Evolutionary conservation across 768 basidiomycete species (phyloP).

Genomic region (Leucogyrophana mollusca): DNA sequence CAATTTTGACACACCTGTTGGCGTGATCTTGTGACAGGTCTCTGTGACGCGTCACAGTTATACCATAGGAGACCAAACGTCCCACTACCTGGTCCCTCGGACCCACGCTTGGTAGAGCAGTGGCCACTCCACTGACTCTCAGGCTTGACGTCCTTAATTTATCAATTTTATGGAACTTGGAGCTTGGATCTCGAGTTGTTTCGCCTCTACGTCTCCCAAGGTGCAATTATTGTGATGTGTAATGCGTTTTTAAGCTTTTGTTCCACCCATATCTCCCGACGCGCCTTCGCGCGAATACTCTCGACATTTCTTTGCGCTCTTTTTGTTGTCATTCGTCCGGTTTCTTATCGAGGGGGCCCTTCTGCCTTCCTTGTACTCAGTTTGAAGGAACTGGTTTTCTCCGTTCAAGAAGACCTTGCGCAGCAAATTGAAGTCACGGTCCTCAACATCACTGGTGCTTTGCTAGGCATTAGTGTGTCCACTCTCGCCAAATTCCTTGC

Average conservation of each 20-base stretch:
- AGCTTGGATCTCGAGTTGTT: background rate
- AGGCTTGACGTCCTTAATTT: too few species aligned
- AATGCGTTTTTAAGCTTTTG: background rate
- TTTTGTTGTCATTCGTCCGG: slow-evolving; percentile 37
- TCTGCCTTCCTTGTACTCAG: slow-evolving; percentile 38
- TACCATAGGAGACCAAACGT: too few species aligned
- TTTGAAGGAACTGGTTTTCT: slow-evolving; percentile 48
- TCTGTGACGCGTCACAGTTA: too few species aligned
- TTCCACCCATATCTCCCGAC: slow-evolving; percentile 10
- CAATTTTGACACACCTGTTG: too few species aligned
- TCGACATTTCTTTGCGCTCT: slow-evolving; percentile 43
- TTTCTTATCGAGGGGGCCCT: slow-evolving; percentile 37
- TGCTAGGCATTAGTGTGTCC: slow-evolving; percentile 38
- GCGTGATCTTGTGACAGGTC: too few species aligned
- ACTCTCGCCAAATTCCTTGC: slow-evolving; percentile 35
- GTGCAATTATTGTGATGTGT: background rate
- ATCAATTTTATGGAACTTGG: background rate
- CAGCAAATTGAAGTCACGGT: slow-evolving; percentile 47
- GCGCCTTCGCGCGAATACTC: slow-evolving; percentile 38
- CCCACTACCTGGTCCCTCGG: too few species aligned
- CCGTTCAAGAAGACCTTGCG: slow-evolving; percentile 44
- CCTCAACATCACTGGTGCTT: slow-evolving; percentile 42
- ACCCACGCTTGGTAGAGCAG: too few species aligned
- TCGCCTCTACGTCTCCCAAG: background rate
- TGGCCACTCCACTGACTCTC: too few species aligned